phyloP scores from a whole-genome alignment of 495 filamentous ascomycete species.

The Xylaria grammica region DNA sequence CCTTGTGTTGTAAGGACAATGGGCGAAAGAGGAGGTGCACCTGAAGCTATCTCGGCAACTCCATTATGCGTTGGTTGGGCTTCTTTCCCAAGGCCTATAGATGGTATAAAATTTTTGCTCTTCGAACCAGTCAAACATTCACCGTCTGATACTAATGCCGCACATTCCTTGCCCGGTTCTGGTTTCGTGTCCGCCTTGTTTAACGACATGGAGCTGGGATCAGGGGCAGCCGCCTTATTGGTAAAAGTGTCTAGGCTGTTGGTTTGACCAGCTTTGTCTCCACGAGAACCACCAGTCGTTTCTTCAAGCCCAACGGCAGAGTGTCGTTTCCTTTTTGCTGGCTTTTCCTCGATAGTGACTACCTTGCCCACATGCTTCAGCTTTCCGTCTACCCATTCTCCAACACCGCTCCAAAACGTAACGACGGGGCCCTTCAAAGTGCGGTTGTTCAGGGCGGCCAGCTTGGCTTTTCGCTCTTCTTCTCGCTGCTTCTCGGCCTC shows the following conservation, averaged over 20 bases:
- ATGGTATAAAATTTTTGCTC: neutral
- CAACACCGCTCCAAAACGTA: conserved; percentile 90
- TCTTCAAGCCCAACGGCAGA: conserved; percentile 35
- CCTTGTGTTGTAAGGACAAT: neutral
- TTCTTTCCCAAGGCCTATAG: neutral
- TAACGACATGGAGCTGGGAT: neutral
- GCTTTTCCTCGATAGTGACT: conserved; percentile 63
- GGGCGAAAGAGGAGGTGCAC: neutral
- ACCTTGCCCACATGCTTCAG: conserved; percentile 75
- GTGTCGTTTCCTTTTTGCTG: conserved; percentile 52
- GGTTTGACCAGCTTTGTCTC: conserved; percentile 35
- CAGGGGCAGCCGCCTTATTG: conserved; percentile 30
- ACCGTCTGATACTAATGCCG: neutral
- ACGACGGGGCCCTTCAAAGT: conserved; percentile 88
- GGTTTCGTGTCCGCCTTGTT: conserved; percentile 24
- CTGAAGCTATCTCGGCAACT: neutral
- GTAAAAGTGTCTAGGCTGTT: conserved; percentile 28
- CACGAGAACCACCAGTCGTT: conserved; percentile 31
- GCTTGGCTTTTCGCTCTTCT: conserved; percentile 78
- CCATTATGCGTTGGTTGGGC: neutral
- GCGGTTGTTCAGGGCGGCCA: conserved; percentile 83
- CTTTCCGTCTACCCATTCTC: conserved; percentile 70
- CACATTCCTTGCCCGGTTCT: conserved; percentile 20
- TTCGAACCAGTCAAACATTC: neutral
- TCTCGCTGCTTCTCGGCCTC: conserved; percentile 84